Evolutionary conservation across 2,329 filamentous ascomycete genomes (phyloP), one percentile per base, ranked within the genome.

Genomic region (Hirsutella rhossiliensis): DNA sequence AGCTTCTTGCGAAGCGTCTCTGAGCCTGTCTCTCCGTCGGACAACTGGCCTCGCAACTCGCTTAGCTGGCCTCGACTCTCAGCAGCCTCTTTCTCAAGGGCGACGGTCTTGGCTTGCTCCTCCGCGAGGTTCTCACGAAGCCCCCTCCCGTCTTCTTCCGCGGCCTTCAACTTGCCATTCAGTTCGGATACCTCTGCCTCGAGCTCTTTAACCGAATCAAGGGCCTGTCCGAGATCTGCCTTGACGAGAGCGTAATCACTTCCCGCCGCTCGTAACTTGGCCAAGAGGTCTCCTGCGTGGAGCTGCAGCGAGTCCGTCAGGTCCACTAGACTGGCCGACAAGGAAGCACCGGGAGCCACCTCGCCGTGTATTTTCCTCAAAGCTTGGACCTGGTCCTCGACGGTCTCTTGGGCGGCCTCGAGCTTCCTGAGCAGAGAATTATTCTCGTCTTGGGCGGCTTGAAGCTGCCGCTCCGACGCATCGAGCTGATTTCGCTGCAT

Each of bases 11-110:
- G 80, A 44, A 95, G 65, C 27, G 78, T 80, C 60, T 89, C 86
- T 0, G 87, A 88, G 5, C 87, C 87, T 3, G 81, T 88, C 61
- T 92, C 87, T 15, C 87, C 88, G 50, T 89, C 84, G 1, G 84
- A 78, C 56, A 94, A 81, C 59, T 83, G 84, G 15, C 70, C 68
- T 45, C 85, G 78, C 19, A 94, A 66, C 27, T 75, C 69, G 45
- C 73, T 75, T 19, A 94, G 71, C 52, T 92, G 82, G 13, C 73
- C 67, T 34, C 84, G 79, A 47, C 84, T 78, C 45, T 84, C 78
- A 2, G 73, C 69, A 3, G 80, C 60, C 53, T 82, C 76, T 27
- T 55, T 59, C 52, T 81, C 76, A 1, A 82, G 61, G 3, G 73
- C 70, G n/a, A 56, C 47, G 3, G 70, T 68, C 53, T 69, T 74